Evolutionary conservation across 805 yeast species (phyloP), one percentile per base, ranked within the genome.

Genomic region (Schizosaccharomyces osmophilus): DNA sequence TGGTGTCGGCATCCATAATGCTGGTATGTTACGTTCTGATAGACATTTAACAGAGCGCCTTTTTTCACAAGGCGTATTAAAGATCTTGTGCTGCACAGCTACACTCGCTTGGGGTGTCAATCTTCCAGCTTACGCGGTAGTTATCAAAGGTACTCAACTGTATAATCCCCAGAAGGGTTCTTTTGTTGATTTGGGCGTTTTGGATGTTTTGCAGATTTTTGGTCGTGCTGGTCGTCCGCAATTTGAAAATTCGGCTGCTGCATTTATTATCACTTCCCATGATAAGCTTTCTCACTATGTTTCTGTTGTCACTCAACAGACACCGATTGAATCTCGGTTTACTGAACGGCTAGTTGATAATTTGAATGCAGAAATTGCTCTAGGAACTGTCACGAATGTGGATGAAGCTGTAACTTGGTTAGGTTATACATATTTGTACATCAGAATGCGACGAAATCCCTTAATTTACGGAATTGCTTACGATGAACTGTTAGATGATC

Each of bases 221-320:
- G 99, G 99, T 67, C 85, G 99, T 75, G 98, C 98, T 32, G 99
- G 99, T 73, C 82, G 99, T 73, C 99, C 99, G 0, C 98, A 94
- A 67, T 93, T 81, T 71, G 95, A 90, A 66, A 80, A 80, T 62
- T 83, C 79, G 68, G 99, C 98, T 77, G 86, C 90, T 2, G 97
- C 97, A 75, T 82, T 88, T 29, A 73, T 93, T 59, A 82, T 93
- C 69, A 93, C 98, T 0, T 77, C 95, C 0, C 76, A 78, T 63
- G 97, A 90, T 67, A 75, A 80, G 59, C 72, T 94, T 32, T 94
- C 87, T 67, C 95, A 88, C 66, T 93, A 90, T 67, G 80, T 94
- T n/a, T 81, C 93, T 0, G 75, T 89, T 24, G 77, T 93, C 29
- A 82, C 95, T 0, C 95, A 94, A 64, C 98, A 93, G 68, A 95